Evolutionary conservation across 768 basidiomycete genomes (phyloP).

Genomic region (Saitozyma sp.): DNA sequence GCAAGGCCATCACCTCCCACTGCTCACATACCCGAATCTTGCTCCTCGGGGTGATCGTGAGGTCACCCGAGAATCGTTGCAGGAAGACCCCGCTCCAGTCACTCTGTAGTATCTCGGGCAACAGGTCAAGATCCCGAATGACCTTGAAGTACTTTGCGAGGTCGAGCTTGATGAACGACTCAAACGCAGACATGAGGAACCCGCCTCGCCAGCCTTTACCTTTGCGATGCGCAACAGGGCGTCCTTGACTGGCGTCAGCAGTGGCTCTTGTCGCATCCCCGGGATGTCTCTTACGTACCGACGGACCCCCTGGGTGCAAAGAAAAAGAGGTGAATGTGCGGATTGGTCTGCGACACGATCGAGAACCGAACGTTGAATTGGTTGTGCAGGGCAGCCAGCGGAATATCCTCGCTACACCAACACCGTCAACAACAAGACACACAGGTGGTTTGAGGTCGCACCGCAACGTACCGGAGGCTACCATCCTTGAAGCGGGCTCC

Average conservation of each 20-base stretch:
- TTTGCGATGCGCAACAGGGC: slow-evolving; percentile 89
- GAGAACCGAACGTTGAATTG: slow-evolving; percentile 76
- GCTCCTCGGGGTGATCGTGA: slow-evolving; percentile 60
- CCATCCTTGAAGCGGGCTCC: slow-evolving; percentile 86
- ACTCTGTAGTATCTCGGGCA: slow-evolving; percentile 87
- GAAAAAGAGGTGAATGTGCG: slow-evolving; percentile 82
- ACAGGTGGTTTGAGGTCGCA: neutral
- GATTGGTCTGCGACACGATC: slow-evolving; percentile 91
- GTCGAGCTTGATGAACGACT: slow-evolving; percentile 93
- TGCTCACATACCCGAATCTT: slow-evolving; percentile 63
- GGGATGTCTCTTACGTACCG: slow-evolving; percentile 44
- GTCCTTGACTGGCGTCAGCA: slow-evolving; percentile 68
- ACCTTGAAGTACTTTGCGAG: slow-evolving; percentile 95
- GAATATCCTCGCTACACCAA: slow-evolving; percentile 76
- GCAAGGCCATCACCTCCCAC: slow-evolving; percentile 5
- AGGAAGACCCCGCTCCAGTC: slow-evolving; percentile 98
- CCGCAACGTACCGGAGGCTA: slow-evolving; percentile 65
- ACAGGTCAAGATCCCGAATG: slow-evolving; percentile 91
- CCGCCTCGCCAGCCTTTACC: slow-evolving; percentile 98
- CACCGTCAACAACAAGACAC: neutral
- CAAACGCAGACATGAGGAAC: slow-evolving; percentile 83
- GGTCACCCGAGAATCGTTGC: slow-evolving; percentile 72
- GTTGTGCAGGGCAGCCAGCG: slow-evolving; percentile 67
- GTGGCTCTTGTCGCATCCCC: too few species aligned
- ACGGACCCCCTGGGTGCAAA: slow-evolving; percentile 65